Conservation (phyloP, 1,139 yeast species). For the Kodamaea sp. region DNA sequence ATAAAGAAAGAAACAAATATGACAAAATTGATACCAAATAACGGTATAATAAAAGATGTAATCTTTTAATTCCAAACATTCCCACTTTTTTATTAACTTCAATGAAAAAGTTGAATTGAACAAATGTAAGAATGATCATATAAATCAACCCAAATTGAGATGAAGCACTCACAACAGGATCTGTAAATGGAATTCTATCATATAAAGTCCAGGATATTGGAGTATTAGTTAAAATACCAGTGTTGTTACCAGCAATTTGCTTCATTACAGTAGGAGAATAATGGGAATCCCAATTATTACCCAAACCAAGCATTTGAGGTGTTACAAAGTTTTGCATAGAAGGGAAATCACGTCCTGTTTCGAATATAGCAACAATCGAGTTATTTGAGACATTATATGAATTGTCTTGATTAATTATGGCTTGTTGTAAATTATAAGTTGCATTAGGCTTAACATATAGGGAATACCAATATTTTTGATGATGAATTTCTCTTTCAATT, state of each 20-base stretch:
- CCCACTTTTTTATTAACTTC: slow-evolving; percentile 13
- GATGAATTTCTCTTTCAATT: slow-evolving; percentile 36
- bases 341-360: slow-evolving; percentile 41
- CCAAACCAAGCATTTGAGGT: slow-evolving; percentile 20
- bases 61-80: slow-evolving; percentile 24
- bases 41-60: slow-evolving; percentile 32
- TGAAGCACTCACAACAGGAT: slow-evolving; percentile 57
- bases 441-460: slow-evolving; percentile 37
- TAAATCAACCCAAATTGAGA: slow-evolving; percentile 74
- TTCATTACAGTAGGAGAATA: slow-evolving; percentile 9
- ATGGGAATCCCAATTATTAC: slow-evolving; percentile 18
- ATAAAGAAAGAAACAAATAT: slow-evolving; percentile 35
- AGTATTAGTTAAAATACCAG: slow-evolving; percentile 16
- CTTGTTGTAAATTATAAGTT: slow-evolving; percentile 23
- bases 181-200: slow-evolving; percentile 51
- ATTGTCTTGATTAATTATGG: slow-evolving; percentile 24
- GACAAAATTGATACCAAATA: slow-evolving; percentile 26
- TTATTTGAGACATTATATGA: slow-evolving; percentile 26
- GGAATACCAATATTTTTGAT: slow-evolving; percentile 44
- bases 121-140: slow-evolving; percentile 61
- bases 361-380: slow-evolving; percentile 27
- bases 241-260: slow-evolving; percentile 9
- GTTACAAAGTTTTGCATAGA: slow-evolving; percentile 27
- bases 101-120: slow-evolving; percentile 19
- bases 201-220: slow-evolving; percentile 34